phyloP scores from a whole-genome alignment of 495 filamentous ascomycete species.

The Trichoderma orchidacearum region DNA sequence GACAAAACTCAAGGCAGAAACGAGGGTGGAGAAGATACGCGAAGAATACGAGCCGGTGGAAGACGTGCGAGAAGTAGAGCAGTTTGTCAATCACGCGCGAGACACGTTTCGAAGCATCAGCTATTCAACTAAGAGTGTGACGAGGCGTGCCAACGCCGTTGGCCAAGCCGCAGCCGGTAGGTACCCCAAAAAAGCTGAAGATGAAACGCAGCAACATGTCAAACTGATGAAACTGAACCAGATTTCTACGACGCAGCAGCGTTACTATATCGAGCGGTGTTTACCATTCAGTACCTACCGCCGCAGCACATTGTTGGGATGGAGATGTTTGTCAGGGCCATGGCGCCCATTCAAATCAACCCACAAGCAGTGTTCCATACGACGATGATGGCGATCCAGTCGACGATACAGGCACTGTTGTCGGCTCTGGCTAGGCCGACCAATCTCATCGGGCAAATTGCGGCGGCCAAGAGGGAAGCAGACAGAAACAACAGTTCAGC shows the following conservation, averaged over 20 bases:
- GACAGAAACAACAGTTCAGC: constrained; percentile 64
- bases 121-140: constrained; percentile 63
- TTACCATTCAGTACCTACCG: constrained; percentile 55
- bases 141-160: constrained; percentile 51
- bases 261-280: constrained; percentile 41
- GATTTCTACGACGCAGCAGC: constrained; percentile 58
- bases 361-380: constrained; percentile 63
- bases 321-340: constrained; percentile 50
- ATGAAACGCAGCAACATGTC: not conserved
- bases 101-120: constrained; percentile 78
- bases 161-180: constrained; percentile 42
- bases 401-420: constrained; percentile 69
- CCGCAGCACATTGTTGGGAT: constrained; percentile 55
- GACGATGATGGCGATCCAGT: constrained; percentile 58
- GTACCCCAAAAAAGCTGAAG: constrained; percentile 1
- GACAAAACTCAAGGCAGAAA: constrained; percentile 71
- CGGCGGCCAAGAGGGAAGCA: constrained; percentile 48
- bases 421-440: constrained; percentile 70
- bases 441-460: constrained; percentile 58
- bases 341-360: constrained; percentile 57
- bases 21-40: constrained; percentile 64
- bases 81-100: constrained; percentile 78
- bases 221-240: constrained; percentile 9
- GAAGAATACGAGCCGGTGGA: constrained; percentile 80
- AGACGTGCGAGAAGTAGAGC: constrained; percentile 82